A percentile compares a stretch with the other conserved stretches of the same genome.
These are phyloP conservation scores for Ophiocordyceps camponoti-rufipedis DNA, from an alignment of 2,329 filamentous ascomycete genomes.

Conservation along the genomic window DNA sequence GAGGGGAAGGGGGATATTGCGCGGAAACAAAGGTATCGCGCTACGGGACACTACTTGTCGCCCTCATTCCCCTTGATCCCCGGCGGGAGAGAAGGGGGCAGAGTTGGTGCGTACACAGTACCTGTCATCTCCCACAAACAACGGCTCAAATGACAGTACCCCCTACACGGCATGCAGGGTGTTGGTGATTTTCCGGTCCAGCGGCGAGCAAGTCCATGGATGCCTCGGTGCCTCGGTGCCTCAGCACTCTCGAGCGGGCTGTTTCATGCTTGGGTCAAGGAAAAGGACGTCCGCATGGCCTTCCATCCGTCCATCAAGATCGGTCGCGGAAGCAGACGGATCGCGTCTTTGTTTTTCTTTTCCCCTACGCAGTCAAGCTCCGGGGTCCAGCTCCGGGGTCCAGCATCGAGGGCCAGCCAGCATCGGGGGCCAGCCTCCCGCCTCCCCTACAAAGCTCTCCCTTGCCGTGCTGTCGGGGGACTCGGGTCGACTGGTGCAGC, in stretches of 20 bases:
- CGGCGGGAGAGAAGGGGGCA: not conserved
- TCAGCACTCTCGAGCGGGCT: not conserved
- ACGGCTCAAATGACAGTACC: not conserved
- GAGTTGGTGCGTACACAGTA: not conserved
- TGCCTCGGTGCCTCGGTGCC: too few relatives aligned
- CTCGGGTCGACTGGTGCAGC: not conserved
- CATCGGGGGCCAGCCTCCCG: not conserved
- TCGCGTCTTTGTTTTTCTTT: slow-evolving; percentile 1
- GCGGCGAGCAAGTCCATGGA: too few relatives aligned
- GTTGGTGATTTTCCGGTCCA: not conserved
- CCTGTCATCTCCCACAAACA: not conserved
- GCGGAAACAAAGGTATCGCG: not conserved
- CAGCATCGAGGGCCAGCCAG: not conserved
- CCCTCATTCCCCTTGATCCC: not conserved
- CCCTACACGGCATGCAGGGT: not conserved
- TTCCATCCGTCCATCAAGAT: not conserved
- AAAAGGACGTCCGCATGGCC: not conserved
- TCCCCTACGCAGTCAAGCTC: not conserved
- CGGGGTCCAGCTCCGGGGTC: not conserved
- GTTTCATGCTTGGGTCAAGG: slow-evolving; percentile 3
- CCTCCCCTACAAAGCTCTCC: not conserved
- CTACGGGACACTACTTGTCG: not conserved
- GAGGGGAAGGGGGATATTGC: too few relatives aligned
- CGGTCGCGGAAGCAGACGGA: slow-evolving; percentile 2
- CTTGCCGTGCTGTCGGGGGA: not conserved